Base-by-base conservation (phyloP, 2,329 filamentous ascomycete species). In the Xylaria sp. region DNA sequence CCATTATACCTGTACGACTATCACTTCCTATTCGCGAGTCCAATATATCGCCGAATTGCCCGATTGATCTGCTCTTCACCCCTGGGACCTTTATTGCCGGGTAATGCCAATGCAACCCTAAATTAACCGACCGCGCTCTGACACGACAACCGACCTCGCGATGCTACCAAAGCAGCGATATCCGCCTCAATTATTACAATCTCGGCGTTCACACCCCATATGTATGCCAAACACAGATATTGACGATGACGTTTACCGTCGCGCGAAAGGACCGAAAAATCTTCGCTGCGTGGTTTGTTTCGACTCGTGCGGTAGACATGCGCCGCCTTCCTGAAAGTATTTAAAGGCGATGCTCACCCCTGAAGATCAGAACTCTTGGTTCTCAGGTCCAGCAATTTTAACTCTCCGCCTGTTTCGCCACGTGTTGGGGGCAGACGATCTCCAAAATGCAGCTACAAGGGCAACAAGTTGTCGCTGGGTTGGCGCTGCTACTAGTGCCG, bases 81-180 rank as follows among this genome's bases (percentile, higher is more conserved):
- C 46, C 32, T 41, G 61, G 32, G 3, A 12, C n/a, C 32, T 62
- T 59, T 34, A 57, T 65, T 25, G 48, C 68, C 65, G 65, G 65
- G 62, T 68, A 68, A 68, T 70, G 61, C 25, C 13, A 48, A 62
- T 67, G 37, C 61, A 20, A 62, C 64, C 51, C 39, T 34, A 37
- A 28, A 65, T 70, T 70, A 70, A 50, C 68, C 68, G 65, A 51
- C 50, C 52, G 51, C 51, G 32, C 54, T 68, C 28, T 50, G 37
- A 62, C 50, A 52, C 56, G 59, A 63, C 50, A 51, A 41, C 46
- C 15, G 23, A 18, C n/a, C 13, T 23, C 25, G 41, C 8, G 32
- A 41, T 41, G 18, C 48, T 23, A 64, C 48, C 10, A 15, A 20
- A 15, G 46, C 10, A 20, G 44, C 39, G n/a, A 44, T 32, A 18